Base-by-base conservation (phyloP, 331 rosid species). In the Dryas integrifolia region DNA sequence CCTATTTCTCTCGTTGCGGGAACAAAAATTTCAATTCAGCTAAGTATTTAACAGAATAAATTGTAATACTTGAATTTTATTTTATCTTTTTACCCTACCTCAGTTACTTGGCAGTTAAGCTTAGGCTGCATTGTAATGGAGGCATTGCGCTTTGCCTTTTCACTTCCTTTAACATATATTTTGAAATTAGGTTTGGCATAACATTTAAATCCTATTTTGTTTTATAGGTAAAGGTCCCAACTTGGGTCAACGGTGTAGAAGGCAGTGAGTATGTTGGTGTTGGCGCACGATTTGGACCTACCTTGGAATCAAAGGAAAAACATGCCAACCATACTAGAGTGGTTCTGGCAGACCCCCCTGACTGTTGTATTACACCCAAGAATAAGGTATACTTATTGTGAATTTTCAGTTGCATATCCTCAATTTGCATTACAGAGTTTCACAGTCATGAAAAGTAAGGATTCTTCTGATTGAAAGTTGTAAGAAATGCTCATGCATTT, bases 281-380 rank as follows among this genome's bases (percentile, higher is more conserved):
- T 46, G 99, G 97, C 63, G 99, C 99, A 39, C 88, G 98, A 63
- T 95, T 95, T 78, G 99, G 99, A 67, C 86, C 85, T 21, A 86
- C 94, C 4, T 80, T 95, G 88, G 99, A 92, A 77, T 92, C 98
- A 1, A 87, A 92, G 86, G 94, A 92, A 80, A 92, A 85, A 76
- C 96, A 62, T 80, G 99, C 99, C 74, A 95, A 81, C 82, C 86
- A 69, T 78, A 88, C 94, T 24, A 83, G 77, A 87, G 98, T 95
- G 82, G 96, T 86, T 83, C 87, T 95, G 63, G 98, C 97, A 9
- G 96, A 95, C 77, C 99, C 99, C 73, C 98, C 99, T 75, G 99
- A 95, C 81, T 95, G 90, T 84, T 95, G 99, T 81, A 80, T 77
- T 69, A 40, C 11, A 69, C 94, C 78, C 40, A 85, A 85, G 79